Evolutionary conservation across 2,329 filamentous ascomycete genomes (phyloP), one percentile per base, ranked within the genome.

Genomic region (Diplodia intermedia): DNA sequence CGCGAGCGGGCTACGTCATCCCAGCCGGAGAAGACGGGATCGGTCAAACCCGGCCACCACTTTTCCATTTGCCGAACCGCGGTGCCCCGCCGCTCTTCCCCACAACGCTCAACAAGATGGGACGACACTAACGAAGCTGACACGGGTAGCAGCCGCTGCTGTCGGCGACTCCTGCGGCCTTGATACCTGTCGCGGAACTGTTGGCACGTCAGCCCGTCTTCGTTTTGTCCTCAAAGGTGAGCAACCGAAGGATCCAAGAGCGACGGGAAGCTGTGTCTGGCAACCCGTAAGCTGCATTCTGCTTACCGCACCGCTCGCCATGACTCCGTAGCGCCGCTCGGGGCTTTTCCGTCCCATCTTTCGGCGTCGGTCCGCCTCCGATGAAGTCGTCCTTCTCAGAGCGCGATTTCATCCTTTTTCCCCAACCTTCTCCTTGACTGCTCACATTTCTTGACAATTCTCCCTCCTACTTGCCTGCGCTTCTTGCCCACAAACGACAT

Each of bases 351-450:
- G 47, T n/a, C 54, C 33, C 20, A 9, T 18, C 29, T 12, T 38
- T 29, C 60, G 60, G 60, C 7, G 15, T 52, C 60, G 60, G 60
- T 20, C 60, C 60, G 60, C 20, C 31, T 18, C 60, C 60, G 60
- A 50, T 11, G 20, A 15, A 36, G 12, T 36, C 11, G n/a, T 38
- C n/a, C 47, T 26, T 38, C 43, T 23, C 47, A 36, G 11, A 36
- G 36, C 60, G 23, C 43, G 1, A 29, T 5, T n/a, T 14, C 5
- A 20, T 23, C 4, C 31, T 38, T 36, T 20, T 33, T 4, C 9
- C 1, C 18, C 11, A 49, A 18, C 38, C 15, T 18, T 29, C 31
- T 36, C 47, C 23, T 36, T 33, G 7, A 14, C 4, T 31, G 9
- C 9, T 55, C 9, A 18, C 4, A 18, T 29, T 53, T 15, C 50